Evolutionary conservation across 106 monocot species (phyloP).

Genomic region (Dioscorea dumetorum): DNA sequence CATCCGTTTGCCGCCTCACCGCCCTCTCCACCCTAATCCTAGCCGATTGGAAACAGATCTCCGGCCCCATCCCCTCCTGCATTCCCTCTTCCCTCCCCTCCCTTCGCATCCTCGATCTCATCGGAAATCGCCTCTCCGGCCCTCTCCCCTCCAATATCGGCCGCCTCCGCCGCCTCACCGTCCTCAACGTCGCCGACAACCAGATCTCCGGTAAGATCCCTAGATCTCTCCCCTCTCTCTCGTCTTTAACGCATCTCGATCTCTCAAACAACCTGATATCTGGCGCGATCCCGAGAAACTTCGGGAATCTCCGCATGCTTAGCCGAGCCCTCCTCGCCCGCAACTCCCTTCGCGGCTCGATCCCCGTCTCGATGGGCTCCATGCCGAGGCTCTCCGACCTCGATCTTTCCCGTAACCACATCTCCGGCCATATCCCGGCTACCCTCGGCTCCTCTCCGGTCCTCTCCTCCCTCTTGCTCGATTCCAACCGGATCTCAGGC

Average conservation of each 20-base stretch:
- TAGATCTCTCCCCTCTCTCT: not conserved
- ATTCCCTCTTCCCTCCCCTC: conserved; percentile 10
- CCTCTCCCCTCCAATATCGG: conserved; percentile 51
- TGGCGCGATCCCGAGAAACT: not conserved
- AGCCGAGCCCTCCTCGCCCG: not conserved
- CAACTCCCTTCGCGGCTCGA: conserved; percentile 21
- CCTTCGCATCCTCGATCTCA: conserved; percentile 50
- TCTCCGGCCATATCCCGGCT: conserved; percentile 12
- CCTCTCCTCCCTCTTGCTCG: conserved; percentile 10
- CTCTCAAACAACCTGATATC: conserved; percentile 3
- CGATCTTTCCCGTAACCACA: conserved; percentile 19
- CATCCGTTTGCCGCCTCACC: conserved; percentile 51
- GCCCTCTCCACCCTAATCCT: conserved; percentile 51
- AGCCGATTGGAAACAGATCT: conserved; percentile 83
- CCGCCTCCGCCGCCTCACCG: conserved; percentile 28
- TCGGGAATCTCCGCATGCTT: not conserved
- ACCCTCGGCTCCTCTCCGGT: conserved; percentile 4
- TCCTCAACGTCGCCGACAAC: conserved; percentile 60
- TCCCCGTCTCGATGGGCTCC: conserved; percentile 16
- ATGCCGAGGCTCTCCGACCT: conserved; percentile 17
- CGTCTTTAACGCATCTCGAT: conserved; percentile 11
- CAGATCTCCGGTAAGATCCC: conserved; percentile 41
- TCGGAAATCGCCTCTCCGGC: conserved; percentile 51
- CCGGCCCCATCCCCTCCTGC: conserved; percentile 16
- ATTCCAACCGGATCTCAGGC: conserved; percentile 1